Base-by-base conservation (phyloP, 768 basidiomycete genomes). In the Chalciporus chontae region DNA sequence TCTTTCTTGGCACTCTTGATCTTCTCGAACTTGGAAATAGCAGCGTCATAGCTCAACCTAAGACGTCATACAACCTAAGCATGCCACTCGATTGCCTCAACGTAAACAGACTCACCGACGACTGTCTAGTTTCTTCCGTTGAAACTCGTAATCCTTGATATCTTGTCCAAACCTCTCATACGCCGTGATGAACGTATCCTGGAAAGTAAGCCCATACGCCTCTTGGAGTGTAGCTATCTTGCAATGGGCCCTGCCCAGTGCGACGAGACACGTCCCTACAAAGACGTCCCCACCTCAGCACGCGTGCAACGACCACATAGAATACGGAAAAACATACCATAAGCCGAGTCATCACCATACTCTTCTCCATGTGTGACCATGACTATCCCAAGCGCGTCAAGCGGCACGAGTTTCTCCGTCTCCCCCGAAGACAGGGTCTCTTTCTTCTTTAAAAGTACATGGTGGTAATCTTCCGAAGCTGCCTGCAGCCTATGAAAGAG, bases 291-390 rank as follows among this genome's bases (percentile, higher is more conserved):
- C 19, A 17, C 8, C 36, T 44, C 34, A 43, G 47, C 10, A 14
- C 15, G 8, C 29, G 34, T 8, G 9, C 17, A 38, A 44, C 32
- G 17, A 31, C 37, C 15, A 36, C 14, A 29, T 6, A 29, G 11
- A 38, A 8, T 40, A 13, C 59, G 69, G 15, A 15, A 3, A 8
- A 18, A 9, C 71, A 36, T 51, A 83, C 87, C 88, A 61, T 83
- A 90, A 0, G 77, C 74, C 38, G 88, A 90, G 51, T 88, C 85
- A 1, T 80, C 77, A n/a, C 80, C 80, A 61, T 88, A 84, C 60
- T 91, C 81, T 55, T 90, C 87, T 13, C 91, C 91, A 60, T 91
- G 87, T 21, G 78, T 73, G 48, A 91, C 85, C 91, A 94, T 92
- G 40, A 90, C 87, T 47, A 90, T 76, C 1, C 92, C 92, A 9